Conservation (phyloP, 2,329 filamentous ascomycete species). For the Lasiodiplodia hormozganensis region DNA sequence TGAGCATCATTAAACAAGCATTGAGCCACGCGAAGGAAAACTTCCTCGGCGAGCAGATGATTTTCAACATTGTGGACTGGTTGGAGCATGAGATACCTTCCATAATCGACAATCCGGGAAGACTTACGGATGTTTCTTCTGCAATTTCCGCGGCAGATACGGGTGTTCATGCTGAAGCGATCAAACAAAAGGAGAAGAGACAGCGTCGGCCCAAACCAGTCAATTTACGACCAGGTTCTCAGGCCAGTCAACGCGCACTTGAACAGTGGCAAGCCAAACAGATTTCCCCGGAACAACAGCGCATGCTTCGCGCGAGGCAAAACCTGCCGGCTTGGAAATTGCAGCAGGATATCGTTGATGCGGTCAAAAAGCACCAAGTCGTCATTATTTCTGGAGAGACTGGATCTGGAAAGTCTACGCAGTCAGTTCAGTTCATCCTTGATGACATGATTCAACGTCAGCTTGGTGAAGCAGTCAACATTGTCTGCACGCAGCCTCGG, state of each 20-base stretch:
- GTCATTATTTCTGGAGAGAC: conserved; percentile 98
- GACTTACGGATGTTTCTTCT: conserved; percentile 81
- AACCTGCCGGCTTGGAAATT: conserved; percentile 87
- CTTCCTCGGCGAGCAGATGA: conserved; percentile 84
- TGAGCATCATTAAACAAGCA: conserved; percentile 83
- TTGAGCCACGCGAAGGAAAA: conserved; percentile 73
- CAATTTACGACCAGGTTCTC: conserved; percentile 66
- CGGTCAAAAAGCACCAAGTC: conserved; percentile 80
- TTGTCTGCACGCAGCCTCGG: conserved; percentile 93
- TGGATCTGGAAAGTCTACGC: conserved; percentile 94
- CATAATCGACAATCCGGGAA: conserved; percentile 86
- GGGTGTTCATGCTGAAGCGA: conserved; percentile 40
- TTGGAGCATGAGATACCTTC: conserved; percentile 80
- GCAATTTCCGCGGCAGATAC: conserved; percentile 68
- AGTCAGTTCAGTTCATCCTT: conserved; percentile 93
- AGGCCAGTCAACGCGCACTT: conserved; percentile 64
- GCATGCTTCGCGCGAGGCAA: conserved; percentile 76
- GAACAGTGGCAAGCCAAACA: conserved; percentile 75
- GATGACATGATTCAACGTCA: conserved; percentile 84
- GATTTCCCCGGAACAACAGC: conserved; percentile 67
- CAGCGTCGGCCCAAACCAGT: conserved; percentile 64
- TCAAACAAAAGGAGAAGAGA: conserved; percentile 35
- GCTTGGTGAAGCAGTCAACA: conserved; percentile 80
- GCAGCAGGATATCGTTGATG: conserved; percentile 75
- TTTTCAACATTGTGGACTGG: conserved; percentile 92